Evolutionary conservation across 345 rosid species (phyloP).

Genomic region (Diplotaxis tenuifolia): DNA sequence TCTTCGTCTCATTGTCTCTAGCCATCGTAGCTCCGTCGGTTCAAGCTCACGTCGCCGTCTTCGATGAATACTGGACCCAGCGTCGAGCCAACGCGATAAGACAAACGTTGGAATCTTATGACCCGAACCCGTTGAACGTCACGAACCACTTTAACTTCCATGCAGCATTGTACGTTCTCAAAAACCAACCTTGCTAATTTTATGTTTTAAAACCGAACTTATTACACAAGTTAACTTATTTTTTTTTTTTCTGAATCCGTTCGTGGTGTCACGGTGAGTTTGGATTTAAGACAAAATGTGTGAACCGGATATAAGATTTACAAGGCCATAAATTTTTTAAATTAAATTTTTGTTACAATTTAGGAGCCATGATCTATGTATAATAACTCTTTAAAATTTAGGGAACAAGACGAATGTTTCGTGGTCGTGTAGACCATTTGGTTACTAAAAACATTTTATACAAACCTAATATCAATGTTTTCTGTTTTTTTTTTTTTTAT

Average conservation of each 20-base stretch:
- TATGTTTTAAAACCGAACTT: not conserved
- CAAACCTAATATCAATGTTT: not conserved
- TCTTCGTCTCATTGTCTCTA: constrained; percentile 21
- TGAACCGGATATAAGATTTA: too few species aligned
- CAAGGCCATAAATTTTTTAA: too few species aligned
- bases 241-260: not conserved
- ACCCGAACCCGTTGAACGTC: constrained; percentile 50
- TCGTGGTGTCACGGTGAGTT: not conserved
- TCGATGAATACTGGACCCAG: constrained; percentile 59
- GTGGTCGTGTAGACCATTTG: not conserved
- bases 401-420: too few species aligned
- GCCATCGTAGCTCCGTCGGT: constrained; percentile 12
- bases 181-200: not conserved
- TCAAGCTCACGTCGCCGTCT: constrained; percentile 40
- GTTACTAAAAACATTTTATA: not conserved
- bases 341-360: too few species aligned
- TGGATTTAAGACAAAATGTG: not conserved
- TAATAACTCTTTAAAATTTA: too few species aligned
- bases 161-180: constrained; percentile 27
- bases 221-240: not conserved
- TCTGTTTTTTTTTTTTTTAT: not conserved
- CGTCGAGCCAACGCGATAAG: constrained; percentile 39
- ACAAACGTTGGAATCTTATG: constrained; percentile 36
- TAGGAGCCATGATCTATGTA: too few species aligned
- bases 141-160: constrained; percentile 45